A percentile compares a stretch with the other conserved stretches of the same genome.
phyloP scores from a whole-genome alignment of 495 filamentous ascomycete species.

The Alectoria sarmentosa region DNA sequence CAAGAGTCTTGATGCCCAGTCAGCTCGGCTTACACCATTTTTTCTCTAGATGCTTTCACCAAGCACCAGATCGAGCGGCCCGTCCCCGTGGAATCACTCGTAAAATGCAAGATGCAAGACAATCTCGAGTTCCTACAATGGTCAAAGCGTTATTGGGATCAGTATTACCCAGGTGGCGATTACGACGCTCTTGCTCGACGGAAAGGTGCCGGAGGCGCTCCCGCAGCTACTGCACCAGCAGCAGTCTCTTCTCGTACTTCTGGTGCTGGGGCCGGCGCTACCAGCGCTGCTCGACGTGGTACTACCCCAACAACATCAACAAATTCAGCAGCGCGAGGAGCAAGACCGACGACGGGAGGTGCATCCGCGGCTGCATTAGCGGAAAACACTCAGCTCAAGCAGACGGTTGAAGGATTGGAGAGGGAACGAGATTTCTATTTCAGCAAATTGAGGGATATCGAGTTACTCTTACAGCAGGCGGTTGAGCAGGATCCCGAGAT shows the following conservation, averaged over 20 bases:
- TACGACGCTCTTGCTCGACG: conserved; percentile 84
- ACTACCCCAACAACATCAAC: conserved; percentile 66
- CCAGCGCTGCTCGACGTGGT: conserved; percentile 56
- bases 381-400: conserved; percentile 78
- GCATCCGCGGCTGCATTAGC: conserved; percentile 61
- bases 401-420: conserved; percentile 78
- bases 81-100: conserved; percentile 77
- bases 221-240: conserved; percentile 37
- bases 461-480: conserved; percentile 83
- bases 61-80: conserved; percentile 79
- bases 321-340: conserved; percentile 39
- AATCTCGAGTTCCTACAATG: conserved; percentile 99
- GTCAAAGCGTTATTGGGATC: conserved; percentile 94
- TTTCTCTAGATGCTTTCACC: conserved; percentile 66
- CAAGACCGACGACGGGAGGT: conserved; percentile 41
- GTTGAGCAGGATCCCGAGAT: conserved; percentile 85
- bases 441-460: conserved; percentile 94
- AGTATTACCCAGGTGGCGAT: conserved; percentile 92
- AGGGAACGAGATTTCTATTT: conserved; percentile 98
- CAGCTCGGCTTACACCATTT: conserved; percentile 15
- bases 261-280: conserved; percentile 37
- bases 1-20: conserved; percentile 1
- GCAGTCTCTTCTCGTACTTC: conserved; percentile 39
- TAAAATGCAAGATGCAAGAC: conserved; percentile 99
- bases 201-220: conserved; percentile 65